phyloP scores from a whole-genome alignment of 495 filamentous ascomycete genomes.

The Chaetomium cochliodes region DNA sequence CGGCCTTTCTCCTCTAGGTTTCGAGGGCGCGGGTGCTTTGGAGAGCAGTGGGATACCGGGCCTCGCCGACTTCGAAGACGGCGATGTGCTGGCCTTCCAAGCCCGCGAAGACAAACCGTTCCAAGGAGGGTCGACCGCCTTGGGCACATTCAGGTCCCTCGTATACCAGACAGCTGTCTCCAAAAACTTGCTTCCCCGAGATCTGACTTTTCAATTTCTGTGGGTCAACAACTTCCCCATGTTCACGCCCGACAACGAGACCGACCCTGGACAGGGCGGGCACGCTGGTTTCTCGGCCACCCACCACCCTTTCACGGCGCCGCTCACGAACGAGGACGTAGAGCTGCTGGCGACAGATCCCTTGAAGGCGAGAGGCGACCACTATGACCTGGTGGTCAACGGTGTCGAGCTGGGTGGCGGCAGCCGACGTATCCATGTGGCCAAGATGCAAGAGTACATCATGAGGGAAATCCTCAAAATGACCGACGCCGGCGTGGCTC shows the following conservation, averaged over 20 bases:
- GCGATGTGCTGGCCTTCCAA: constrained; percentile 77
- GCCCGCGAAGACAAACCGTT: constrained; percentile 64
- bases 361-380: constrained; percentile 68
- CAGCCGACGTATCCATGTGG: constrained; percentile 86
- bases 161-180: constrained; percentile 66
- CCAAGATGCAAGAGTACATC: constrained; percentile 79
- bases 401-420: constrained; percentile 93
- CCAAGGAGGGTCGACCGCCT: constrained; percentile 68
- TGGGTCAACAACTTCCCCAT: constrained; percentile 93
- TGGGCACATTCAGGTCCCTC: constrained; percentile 72
- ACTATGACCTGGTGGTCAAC: constrained; percentile 95
- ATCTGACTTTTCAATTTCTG: constrained; percentile 61
- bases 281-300: constrained; percentile 77
- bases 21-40: constrained; percentile 62
- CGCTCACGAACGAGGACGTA: constrained; percentile 68
- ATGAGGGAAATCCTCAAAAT: constrained; percentile 76
- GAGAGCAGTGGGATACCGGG: constrained; percentile 22
- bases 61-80: constrained; percentile 46
- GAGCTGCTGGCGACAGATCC: constrained; percentile 72
- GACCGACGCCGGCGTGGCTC: constrained; percentile 59
- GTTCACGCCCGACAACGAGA: constrained; percentile 68
- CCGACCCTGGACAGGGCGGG: constrained; percentile 81
- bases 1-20: constrained; percentile 73
- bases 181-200: constrained; percentile 53
- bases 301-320: constrained; percentile 95